Evolutionary conservation across 2,329 filamentous ascomycete species (phyloP), one percentile per base, ranked within the genome.

Genomic region (Hypoxylon sp.): DNA sequence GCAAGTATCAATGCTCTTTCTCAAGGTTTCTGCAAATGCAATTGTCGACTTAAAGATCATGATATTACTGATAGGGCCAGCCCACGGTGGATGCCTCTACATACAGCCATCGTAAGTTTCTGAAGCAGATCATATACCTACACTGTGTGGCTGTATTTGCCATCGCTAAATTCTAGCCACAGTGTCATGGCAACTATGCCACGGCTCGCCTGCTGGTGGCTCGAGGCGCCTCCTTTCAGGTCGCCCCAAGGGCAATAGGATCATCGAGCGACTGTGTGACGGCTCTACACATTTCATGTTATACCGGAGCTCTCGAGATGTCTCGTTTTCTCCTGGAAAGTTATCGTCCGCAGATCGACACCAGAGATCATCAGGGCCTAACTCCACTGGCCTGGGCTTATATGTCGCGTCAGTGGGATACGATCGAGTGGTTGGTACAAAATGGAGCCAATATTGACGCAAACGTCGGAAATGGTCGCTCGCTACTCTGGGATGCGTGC

Each of bases 31-130:
- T 58, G 42, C 24, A 1, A 0, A 4, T 66, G 57, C 50, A 11
- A 6, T 4, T 44, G 17, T 44, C 39, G n/a, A 22, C 39, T 44
- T 17, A 5, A 14, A 13, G 3, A 29, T 14, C 37, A 44, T 5
- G 19, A 61, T 11, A 13, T 8, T 3, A 13, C 11, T 3, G 3
- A 9, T 44, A 44, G 1, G 5, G 52, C 5, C 5, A 2, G n/a
- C 19, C 47, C 52, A n/a, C 63, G 58, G 53, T 67, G 58, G 64
- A 67, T 44, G 53, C 64, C 64, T 58, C 64, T 67, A 4, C 58
- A 57, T n/a, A 67, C 58, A 31, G 64, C 64, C 14, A 67, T 67
- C 22, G 64, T 67, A 54, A 31, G 64, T 56, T 6, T n/a, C 17
- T 22, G 39, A 44, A 44, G 17, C 39, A 44, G 17, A 22, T 22